These are phyloP conservation scores for Xanthoceras sorbifolium DNA, from an alignment of 345 rosid genomes.

Conservation along the genomic window DNA sequence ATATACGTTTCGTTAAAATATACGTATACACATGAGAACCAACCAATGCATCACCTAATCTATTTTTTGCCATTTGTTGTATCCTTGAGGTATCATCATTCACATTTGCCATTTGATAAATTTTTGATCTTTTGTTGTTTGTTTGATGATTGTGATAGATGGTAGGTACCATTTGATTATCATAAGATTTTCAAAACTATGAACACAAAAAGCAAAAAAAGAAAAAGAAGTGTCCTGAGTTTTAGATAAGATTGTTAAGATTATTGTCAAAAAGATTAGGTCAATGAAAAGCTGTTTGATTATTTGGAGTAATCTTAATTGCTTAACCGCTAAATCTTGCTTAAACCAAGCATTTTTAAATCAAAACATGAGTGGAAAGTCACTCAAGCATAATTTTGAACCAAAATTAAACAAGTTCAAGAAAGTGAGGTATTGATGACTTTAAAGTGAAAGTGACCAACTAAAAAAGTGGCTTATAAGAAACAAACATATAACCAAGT, in stretches of 20 bases:
- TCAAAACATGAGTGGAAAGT: constrained; percentile 47
- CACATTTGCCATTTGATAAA: background rate
- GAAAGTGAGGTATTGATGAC: constrained; percentile 45
- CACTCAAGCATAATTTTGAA: constrained; percentile 48
- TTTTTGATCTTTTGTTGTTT: background rate
- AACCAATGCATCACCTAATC: too few relatives aligned
- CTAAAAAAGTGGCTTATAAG: constrained; percentile 48
- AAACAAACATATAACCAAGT: constrained; percentile 16
- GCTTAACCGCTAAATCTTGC: constrained; percentile 82
- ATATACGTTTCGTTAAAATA: too few relatives aligned
- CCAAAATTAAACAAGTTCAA: constrained; percentile 33
- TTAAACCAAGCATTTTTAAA: constrained; percentile 37
- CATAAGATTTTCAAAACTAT: constrained; percentile 6
- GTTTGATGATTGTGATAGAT: background rate
- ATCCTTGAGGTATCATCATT: background rate
- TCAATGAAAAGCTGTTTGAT: constrained; percentile 32
- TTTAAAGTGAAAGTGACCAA: constrained; percentile 38
- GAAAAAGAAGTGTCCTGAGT: background rate
- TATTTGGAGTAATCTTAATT: constrained; percentile 41
- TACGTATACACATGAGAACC: too few relatives aligned
- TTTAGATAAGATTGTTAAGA: background rate
- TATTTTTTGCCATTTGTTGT: background rate
- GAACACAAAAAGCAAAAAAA: background rate
- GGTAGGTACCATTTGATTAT: constrained; percentile 13
- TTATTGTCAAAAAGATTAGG: background rate